Evolutionary conservation across 2,329 filamentous ascomycete genomes (phyloP), one percentile per base, ranked within the genome.

Genomic region (Penicillium sp.): DNA sequence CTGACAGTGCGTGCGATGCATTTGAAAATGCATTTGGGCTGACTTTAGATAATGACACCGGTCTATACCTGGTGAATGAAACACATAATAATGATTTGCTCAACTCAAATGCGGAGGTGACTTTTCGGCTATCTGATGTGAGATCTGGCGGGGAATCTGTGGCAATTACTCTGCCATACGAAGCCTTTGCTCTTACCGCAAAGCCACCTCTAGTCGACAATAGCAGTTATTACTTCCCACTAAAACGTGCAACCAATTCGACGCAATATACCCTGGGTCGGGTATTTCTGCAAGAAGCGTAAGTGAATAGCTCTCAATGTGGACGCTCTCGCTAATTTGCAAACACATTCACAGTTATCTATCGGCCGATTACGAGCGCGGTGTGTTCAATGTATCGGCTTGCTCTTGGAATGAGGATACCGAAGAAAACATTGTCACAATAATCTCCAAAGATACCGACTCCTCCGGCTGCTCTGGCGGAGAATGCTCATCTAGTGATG

Each of bases 211-310:
- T 55, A 12, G 80, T 83, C 59, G 84, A 80, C 62, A 75, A 68
- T 48, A 7, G 73, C 73, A 29, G 66, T 8, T 80, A 78, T 9
- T 90, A 90, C 64, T 90, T 90, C 52, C 86, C 87, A 3, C 75
- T 91, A 45, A 80, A 83, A 60, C 80, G 81, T 52, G 75, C 82
- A 9, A 64, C 77, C 17, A 77, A 81, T 50, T 77, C 78, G 29
- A 75, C 75, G 12, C 78, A 84, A 56, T 80, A 83, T 66, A 80
- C 86, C 10, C 78, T 90, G 29, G 88, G 88, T 7, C 79, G 86
- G 27, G 80, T 83, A 0, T 90, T 90, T 58, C 72, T 91, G 47
- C 88, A 90, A 65, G 87, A 90, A 68, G 81, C 86, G 2, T 60
- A 36, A 51, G 57, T 56, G 10, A 2, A 24, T 8, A 27, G 29